Evolutionary conservation across 2,329 filamentous ascomycete genomes (phyloP).

Genomic region (Microdochium bolleyi): DNA sequence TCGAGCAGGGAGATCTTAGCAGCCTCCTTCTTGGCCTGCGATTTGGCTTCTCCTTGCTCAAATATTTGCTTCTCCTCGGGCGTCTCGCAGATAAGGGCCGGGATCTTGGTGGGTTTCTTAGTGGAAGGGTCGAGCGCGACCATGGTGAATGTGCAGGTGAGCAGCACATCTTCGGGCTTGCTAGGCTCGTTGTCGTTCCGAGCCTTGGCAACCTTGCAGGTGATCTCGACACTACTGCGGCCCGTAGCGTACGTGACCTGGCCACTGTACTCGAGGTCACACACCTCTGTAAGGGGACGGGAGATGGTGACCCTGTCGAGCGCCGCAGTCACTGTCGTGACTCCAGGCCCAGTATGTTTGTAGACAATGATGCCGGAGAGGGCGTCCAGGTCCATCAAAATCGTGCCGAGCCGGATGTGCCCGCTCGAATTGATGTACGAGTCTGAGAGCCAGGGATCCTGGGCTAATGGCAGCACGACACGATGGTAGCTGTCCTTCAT

Average conservation of each 20-base stretch:
- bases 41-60: conserved; percentile 52
- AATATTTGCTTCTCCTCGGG: conserved; percentile 58
- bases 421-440: conserved; percentile 71
- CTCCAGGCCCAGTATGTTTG: conserved; percentile 52
- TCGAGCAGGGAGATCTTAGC: conserved; percentile 54
- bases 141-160: conserved; percentile 61
- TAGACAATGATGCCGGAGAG: conserved; percentile 70
- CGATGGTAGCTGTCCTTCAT: conserved; percentile 67
- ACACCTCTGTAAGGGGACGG: conserved; percentile 67
- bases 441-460: conserved; percentile 70
- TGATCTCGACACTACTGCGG: conserved; percentile 65
- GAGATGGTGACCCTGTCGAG: conserved; percentile 49
- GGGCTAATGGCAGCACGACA: conserved; percentile 61
- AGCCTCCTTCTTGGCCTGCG: conserved; percentile 52
- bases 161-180: conserved; percentile 32
- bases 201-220: conserved; percentile 63
- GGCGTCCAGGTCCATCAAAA: conserved; percentile 77
- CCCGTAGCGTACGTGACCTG: conserved; percentile 62
- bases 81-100: conserved; percentile 49
- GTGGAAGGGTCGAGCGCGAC: conserved; percentile 63
- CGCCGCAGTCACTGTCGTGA: conserved; percentile 40
- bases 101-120: conserved; percentile 53
- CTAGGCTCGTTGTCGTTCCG: conserved; percentile 47
- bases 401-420: conserved; percentile 63
- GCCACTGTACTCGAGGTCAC: conserved; percentile 64